Evolutionary conservation across 2,329 filamentous ascomycete species (phyloP), one percentile per base, ranked within the genome.

Genomic region (Stagonosporopsis tanaceti): DNA sequence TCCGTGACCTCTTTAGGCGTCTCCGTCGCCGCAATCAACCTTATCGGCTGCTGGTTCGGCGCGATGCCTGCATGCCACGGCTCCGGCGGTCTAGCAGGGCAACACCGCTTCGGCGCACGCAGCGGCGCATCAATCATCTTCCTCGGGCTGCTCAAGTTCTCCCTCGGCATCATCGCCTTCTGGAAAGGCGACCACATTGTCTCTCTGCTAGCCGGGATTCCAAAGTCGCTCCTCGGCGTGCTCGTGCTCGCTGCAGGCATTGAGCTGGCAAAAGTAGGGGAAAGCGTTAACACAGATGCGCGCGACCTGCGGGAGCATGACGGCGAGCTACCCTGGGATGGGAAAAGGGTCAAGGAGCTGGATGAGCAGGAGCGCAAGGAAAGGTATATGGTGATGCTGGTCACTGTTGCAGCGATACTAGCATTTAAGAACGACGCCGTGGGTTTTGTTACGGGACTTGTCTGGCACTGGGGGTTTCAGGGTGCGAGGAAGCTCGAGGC

Each of bases 61-160:
- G 90, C 90, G 5, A 98, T 97, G 95, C 95, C 94, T 3, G 88
- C 95, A 4, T 98, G 95, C 71, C 95, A 98, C 73, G 94, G 94
- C 5, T 92, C 92, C 0, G 94, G 94, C 2, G 94, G 94, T 0
- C 81, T 98, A 0, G 95, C 95, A 5, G 95, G 90, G 0, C 94
- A 98, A 74, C 92, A 92, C 74, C 87, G 92, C 4, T 98, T 98
- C 66, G 94, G 94, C 0, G 93, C 94, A 4, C 88, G 94, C 45
- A 96, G 91, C 57, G 94, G 94, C 9, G 87, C 92, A 0, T 93
- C 89, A 66, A 84, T 97, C 60, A 86, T 97, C 50, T 73, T 96
- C 24, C 85, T 98, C 0, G 94, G 94, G 0, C 42, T 85, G 0
- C 77, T 90, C 59, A 97, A 97, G 75, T 76, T 97, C 5, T 5